These are phyloP conservation scores for Penicillium verrucosum DNA, from an alignment of 2,329 filamentous ascomycete genomes.

Conservation along the genomic window DNA sequence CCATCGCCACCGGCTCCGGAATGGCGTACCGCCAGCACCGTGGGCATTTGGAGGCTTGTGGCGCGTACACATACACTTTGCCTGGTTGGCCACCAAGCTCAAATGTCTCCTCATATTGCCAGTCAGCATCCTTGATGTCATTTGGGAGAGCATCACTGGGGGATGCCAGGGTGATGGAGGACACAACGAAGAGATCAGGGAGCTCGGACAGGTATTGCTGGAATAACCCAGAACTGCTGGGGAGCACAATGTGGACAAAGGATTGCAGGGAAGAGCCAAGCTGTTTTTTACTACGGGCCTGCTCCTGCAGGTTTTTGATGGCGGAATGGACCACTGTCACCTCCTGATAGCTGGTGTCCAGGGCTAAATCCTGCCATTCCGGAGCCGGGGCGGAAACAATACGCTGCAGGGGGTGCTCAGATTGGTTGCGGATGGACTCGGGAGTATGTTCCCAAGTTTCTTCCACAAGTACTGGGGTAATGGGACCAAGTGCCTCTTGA, in stretches of 20 bases:
- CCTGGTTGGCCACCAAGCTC: constrained; percentile 36
- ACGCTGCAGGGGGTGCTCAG: constrained; percentile 46
- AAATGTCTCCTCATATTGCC: constrained; percentile 45
- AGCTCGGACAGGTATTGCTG: constrained; percentile 49
- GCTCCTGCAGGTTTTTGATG: constrained; percentile 73
- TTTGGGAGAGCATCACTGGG: constrained; percentile 28
- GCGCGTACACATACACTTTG: constrained; percentile 44
- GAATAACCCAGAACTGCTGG: constrained; percentile 24
- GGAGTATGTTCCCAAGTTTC: constrained; percentile 83
- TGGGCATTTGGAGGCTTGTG: constrained; percentile 66
- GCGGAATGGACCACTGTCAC: constrained; percentile 56
- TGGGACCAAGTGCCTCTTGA: constrained; percentile 73
- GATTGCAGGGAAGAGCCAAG: constrained; percentile 80
- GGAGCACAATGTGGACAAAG: constrained; percentile 53
- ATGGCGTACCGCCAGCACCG: constrained; percentile 87
- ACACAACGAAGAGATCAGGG: constrained; percentile 66
- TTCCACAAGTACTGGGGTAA: constrained; percentile 79
- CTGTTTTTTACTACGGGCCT: constrained; percentile 65
- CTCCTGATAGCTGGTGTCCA: constrained; percentile 47
- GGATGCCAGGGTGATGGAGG: constrained; percentile 54
- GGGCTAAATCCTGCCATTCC: constrained; percentile 43
- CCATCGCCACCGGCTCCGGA: constrained; percentile 41
- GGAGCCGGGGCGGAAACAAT: constrained; percentile 29
- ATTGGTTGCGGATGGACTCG: constrained; percentile 55
- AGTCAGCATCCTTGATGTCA: constrained; percentile 34